Evolutionary conservation across 805 yeast genomes (phyloP).

Genomic region (Jamesozyma lodderae): DNA sequence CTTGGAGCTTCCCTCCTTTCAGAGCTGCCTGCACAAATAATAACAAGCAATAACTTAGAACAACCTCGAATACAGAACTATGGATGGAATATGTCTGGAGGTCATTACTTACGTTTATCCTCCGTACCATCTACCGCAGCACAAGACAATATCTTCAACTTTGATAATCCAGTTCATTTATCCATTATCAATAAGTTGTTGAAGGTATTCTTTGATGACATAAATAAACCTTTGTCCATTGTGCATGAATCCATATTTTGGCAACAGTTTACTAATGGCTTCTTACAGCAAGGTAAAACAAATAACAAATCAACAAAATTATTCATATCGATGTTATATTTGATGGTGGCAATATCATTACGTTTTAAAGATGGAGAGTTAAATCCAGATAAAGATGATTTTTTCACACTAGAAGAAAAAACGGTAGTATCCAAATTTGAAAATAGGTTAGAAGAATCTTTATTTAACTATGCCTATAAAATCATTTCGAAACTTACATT

Average conservation of each 20-base stretch:
- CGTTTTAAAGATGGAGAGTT: conserved; percentile 38
- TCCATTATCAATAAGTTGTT: conserved; percentile 29
- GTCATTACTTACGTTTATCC: conserved; percentile 39
- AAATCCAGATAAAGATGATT: neutral
- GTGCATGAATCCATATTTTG: conserved; percentile 46
- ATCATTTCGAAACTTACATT: conserved; percentile 35
- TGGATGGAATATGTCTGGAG: conserved; percentile 62
- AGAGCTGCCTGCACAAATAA: conserved; percentile 30
- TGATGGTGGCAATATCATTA: conserved; percentile 42
- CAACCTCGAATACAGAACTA: conserved; percentile 52
- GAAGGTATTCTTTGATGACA: conserved; percentile 34
- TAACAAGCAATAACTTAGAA: conserved; percentile 27
- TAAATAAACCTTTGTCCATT: conserved; percentile 46
- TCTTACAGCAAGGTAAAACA: conserved; percentile 21
- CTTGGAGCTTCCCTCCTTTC: conserved; percentile 31
- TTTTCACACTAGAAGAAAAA: conserved; percentile 10
- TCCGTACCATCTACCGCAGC: neutral
- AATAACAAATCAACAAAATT: conserved; percentile 32
- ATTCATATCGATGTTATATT: conserved; percentile 42
- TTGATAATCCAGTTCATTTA: conserved; percentile 16
- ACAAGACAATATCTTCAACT: conserved; percentile 12
- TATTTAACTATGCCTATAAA: conserved; percentile 35
- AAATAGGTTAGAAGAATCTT: conserved; percentile 32
- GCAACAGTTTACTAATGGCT: conserved; percentile 36
- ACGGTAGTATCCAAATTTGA: conserved; percentile 7